A percentile compares a stretch with the other conserved stretches of the same genome.
These are phyloP conservation scores for Aphanomyces euteiches DNA, from an alignment of 352 stramenopile genomes.

Conservation along the genomic window DNA sequence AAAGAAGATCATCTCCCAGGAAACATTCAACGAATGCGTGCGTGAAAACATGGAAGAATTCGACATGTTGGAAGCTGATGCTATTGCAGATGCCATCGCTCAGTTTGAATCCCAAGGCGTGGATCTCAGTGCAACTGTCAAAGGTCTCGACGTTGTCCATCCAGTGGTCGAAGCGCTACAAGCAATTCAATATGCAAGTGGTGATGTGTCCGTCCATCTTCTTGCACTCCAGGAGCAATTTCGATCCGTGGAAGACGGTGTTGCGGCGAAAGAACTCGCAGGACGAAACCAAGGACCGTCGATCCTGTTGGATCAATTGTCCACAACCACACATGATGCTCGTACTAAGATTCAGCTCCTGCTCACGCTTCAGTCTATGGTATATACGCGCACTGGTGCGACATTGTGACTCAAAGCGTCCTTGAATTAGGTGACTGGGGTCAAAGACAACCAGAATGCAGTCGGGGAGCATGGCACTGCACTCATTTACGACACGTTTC, in stretches of 20 bases:
- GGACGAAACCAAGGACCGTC: constrained; percentile 56
- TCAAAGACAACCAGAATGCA: constrained; percentile 63
- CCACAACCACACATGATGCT: constrained; percentile 25
- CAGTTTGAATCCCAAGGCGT: constrained; percentile 87
- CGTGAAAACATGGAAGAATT: constrained; percentile 88
- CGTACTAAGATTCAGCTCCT: constrained; percentile 23
- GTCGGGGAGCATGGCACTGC: constrained; percentile 45
- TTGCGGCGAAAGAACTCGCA: constrained; percentile 52
- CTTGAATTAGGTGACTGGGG: constrained; percentile 48
- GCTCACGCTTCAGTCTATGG: constrained; percentile 6
- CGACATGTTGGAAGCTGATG: constrained; percentile 78
- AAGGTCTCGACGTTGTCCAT: constrained; percentile 34
- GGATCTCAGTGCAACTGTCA: constrained; percentile 82
- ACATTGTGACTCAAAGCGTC: constrained; percentile 15
- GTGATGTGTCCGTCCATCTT: neutral
- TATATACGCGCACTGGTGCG: constrained; percentile 18
- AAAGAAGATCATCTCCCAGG: constrained; percentile 77
- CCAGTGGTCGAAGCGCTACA: constrained; percentile 12
- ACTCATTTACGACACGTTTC: constrained; percentile 34
- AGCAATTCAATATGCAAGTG: neutral
- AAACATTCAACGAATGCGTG: constrained; percentile 88
- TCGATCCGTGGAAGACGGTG: neutral
- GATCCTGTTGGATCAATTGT: constrained; percentile 43
- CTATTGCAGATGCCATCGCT: constrained; percentile 66
- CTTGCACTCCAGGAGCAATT: neutral